Evolutionary conservation across 2,329 filamentous ascomycete genomes (phyloP), one percentile per base, ranked within the genome.

Genomic region (Paecilomyces formosus): DNA sequence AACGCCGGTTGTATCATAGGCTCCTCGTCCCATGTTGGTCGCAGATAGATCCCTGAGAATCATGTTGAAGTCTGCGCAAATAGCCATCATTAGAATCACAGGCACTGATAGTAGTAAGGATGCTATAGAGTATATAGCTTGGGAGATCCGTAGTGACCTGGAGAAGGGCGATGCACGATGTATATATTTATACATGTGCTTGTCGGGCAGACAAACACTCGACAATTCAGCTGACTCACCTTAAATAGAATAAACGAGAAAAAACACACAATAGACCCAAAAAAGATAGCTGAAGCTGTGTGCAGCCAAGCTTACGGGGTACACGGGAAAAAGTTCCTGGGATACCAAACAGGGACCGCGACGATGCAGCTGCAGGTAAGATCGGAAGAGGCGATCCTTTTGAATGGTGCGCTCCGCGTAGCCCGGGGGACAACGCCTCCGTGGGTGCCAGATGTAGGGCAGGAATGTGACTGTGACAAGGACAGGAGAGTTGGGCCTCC

Each of bases 1-100:
- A 22, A 80, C 77, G 28, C 79, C 79, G 6, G 79, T 81, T 49
- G 79, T 81, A 63, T 81, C 79, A 62, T 81, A 81, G 59, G 76
- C 78, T 58, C 79, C 79, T 62, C 79, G 76, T 60, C 78, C 79
- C 78, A 80, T 80, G 68, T 80, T 79, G 69, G 68, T 74, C 55
- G 72, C 70, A 56, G 72, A 74, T 45, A 71, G 66, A 60, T 73
- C 74, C 65, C 73, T 70, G 55, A 72, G 66, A 62, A 77, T 75
- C 75, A 78, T 77, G 45, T 63, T 70, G 60, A 68, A 69, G 57
- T 71, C 69, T 73, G 68, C 62, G 35, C 60, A 61, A 55, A 66
- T 33, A 61, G 62, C 60, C 70, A 74, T 72, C 45, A 63, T 72
- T 60, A 72, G 69, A 66, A 45, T 51, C 24, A n/a, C 55, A n/a